Evolutionary conservation across 2,329 filamentous ascomycete species (phyloP).

Genomic region (Neocatenulostroma microsporum): DNA sequence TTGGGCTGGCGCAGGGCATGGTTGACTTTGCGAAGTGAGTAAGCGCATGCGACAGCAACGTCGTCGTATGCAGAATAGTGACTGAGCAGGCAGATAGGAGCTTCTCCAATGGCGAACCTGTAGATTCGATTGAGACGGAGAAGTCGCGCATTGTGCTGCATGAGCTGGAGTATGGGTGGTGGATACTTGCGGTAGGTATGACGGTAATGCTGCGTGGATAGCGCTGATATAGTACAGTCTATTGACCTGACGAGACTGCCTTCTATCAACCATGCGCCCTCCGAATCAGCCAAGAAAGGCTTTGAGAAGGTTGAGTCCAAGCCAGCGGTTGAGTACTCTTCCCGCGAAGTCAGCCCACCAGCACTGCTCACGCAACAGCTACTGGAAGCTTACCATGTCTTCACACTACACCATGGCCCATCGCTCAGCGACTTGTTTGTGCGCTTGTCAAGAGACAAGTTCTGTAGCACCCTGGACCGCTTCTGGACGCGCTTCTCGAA

Average conservation of each 20-base stretch:
- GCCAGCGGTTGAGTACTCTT: conserved; percentile 67
- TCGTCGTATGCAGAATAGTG: conserved; percentile 12
- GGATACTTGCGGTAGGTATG: conserved; percentile 74
- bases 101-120: conserved; percentile 68
- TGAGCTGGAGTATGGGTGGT: conserved; percentile 88
- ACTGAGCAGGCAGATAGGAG: conserved; percentile 42
- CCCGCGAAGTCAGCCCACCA: conserved; percentile 79
- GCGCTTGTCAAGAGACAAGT: conserved; percentile 57
- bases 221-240: conserved; percentile 45
- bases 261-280: conserved; percentile 32
- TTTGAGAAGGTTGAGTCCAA: conserved; percentile 14
- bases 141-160: conserved; percentile 76
- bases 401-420: conserved; percentile 77
- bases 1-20: conserved; percentile 95
- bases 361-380: conserved; percentile 72
- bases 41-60: background rate
- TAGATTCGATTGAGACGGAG: conserved; percentile 86
- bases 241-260: conserved; percentile 74
- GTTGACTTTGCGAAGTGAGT: conserved; percentile 70
- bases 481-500: conserved; percentile 69
- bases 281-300: conserved; percentile 20
- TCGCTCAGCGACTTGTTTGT: conserved; percentile 64
- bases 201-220: conserved; percentile 4
- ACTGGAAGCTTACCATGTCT: conserved; percentile 70
- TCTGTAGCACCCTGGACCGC: conserved; percentile 62